These are phyloP conservation scores for Lobosporangium transversale DNA, from an alignment of 192 early-diverging fungal species.

Conservation along the genomic window DNA sequence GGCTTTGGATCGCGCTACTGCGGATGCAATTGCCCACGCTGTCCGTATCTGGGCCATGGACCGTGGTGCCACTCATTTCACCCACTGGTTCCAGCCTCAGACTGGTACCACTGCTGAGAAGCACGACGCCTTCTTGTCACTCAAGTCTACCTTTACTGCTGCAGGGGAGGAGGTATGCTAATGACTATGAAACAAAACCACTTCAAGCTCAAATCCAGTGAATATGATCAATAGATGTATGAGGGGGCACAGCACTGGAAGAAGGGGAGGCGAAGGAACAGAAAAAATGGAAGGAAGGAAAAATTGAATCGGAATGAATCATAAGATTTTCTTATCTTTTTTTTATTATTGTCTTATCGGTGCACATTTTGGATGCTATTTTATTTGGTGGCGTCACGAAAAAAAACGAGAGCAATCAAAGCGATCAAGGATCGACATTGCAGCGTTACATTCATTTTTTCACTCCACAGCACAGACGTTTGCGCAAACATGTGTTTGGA, in stretches of 20 bases:
- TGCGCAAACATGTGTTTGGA: constrained; percentile 29
- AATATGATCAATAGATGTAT: no score
- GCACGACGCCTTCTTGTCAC: constrained; percentile 97
- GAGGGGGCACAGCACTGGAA: no score
- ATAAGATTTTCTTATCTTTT: constrained; percentile 5
- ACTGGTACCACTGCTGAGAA: constrained; percentile 99
- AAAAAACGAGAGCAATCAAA: not conserved
- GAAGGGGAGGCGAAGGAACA: no score
- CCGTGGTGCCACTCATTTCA: constrained; percentile 97
- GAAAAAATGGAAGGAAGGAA: not conserved
- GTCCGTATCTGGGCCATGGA: constrained; percentile 98
- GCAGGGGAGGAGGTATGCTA: constrained; percentile 86
- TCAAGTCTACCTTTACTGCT: constrained; percentile 83
- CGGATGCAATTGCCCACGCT: constrained; percentile 99
- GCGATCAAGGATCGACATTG: not conserved
- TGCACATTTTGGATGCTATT: not conserved
- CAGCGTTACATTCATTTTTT: no score
- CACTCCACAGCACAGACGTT: not conserved
- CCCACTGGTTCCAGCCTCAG: constrained; percentile 99
- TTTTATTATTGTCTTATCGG: constrained; percentile 12
- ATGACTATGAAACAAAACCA: no score
- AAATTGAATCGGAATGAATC: constrained; percentile 18
- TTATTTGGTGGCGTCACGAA: not conserved
- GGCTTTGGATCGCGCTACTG: constrained; percentile 90
- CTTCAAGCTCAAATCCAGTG: no score